Conservation (phyloP, 2,329 filamentous ascomycete species). For the Hymenoscyphus repandus region DNA sequence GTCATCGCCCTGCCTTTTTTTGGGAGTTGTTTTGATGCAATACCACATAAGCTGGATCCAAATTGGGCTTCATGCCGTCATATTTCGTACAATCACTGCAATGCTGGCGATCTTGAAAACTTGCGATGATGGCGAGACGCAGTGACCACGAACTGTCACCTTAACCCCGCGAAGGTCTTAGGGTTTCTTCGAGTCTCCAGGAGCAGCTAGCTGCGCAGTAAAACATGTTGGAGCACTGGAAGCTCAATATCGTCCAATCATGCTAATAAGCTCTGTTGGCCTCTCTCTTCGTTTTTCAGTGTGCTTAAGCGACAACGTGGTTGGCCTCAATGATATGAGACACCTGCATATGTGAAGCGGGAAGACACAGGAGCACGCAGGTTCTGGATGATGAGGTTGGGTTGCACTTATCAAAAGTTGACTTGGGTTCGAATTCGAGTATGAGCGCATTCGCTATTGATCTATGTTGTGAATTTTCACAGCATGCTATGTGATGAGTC, state of each 20-base stretch:
- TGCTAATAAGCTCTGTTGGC: constrained; percentile 4
- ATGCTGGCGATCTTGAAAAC: no score
- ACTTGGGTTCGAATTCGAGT: constrained; percentile 26
- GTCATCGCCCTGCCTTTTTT: background rate
- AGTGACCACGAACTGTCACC: constrained; percentile 1
- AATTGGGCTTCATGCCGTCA: background rate
- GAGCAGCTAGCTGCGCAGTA: constrained; percentile 11
- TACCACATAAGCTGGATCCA: background rate
- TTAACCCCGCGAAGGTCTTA: constrained; percentile 13
- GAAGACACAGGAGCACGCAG: constrained; percentile 19
- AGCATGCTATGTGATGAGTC: background rate
- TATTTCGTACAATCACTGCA: background rate
- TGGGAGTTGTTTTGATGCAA: background rate
- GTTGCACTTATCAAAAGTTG: constrained; percentile 18
- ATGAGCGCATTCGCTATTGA: constrained; percentile 3
- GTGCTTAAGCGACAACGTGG: constrained; percentile 28
- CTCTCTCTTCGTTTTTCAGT: constrained; percentile 25
- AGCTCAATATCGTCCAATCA: constrained; percentile 17
- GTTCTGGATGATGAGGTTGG: constrained; percentile 5
- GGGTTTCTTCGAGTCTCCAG: constrained; percentile 22
- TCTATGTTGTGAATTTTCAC: constrained; percentile 1
- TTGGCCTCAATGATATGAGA: constrained; percentile 22
- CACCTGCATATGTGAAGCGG: constrained; percentile 22
- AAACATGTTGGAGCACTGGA: constrained; percentile 19
- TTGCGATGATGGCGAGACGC: background rate